Evolutionary conservation across 2,329 filamentous ascomycete genomes (phyloP).

Genomic region (Alternaria conjuncta): DNA sequence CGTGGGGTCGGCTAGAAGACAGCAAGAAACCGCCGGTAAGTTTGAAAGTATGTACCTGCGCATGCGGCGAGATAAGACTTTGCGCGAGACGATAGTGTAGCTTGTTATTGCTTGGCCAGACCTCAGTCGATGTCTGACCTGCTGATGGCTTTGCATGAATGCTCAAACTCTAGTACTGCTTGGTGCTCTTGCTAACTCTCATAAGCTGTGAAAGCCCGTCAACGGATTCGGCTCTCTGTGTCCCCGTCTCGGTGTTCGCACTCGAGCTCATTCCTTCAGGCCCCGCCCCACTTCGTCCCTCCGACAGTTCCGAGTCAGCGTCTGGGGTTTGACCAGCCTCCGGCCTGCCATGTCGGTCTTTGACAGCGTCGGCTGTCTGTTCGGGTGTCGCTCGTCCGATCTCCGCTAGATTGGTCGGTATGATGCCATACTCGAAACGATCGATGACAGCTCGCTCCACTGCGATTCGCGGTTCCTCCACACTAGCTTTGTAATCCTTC

Average conservation of each 20-base stretch:
- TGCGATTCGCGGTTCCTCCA: slow-evolving; percentile 15
- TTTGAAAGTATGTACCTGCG: background rate
- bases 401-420: background rate
- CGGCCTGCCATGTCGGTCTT: slow-evolving; percentile 1
- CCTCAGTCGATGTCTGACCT: background rate
- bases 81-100: background rate
- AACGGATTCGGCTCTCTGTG: background rate
- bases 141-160: background rate
- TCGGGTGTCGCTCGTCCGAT: background rate
- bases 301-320: slow-evolving; percentile 4
- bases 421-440: slow-evolving; percentile 18
- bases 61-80: background rate
- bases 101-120: background rate
- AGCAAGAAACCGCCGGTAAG: background rate
- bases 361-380: background rate
- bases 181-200: background rate
- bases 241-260: background rate
- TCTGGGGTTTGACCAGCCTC: background rate
- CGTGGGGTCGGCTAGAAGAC: background rate
- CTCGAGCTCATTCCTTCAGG: background rate
- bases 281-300: background rate
- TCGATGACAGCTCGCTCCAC: slow-evolving; percentile 21
- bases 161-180: background rate
- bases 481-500: slow-evolving; percentile 22
- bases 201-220: background rate